Conservation (phyloP, 176 grass and related monocot genomes). For the Urochloa ruziziensis region DNA sequence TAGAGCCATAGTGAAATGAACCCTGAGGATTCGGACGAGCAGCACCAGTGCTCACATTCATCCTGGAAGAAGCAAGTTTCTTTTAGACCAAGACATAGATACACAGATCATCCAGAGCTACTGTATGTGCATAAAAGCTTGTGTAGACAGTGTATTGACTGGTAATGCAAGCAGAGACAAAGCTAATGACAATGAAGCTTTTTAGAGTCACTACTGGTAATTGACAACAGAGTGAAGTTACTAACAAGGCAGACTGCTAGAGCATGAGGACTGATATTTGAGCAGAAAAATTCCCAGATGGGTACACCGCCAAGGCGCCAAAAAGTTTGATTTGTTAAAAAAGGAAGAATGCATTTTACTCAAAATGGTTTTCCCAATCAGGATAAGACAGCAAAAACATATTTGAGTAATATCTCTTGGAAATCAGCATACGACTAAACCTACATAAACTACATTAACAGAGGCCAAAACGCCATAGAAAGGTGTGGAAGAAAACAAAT, state of each 20-base stretch:
- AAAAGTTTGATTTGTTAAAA: not conserved
- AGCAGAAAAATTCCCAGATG: not conserved
- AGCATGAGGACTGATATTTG: not conserved
- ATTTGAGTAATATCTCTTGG: not conserved
- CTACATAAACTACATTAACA: not conserved
- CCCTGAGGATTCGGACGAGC: constrained; percentile 97
- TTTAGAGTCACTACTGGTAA: not conserved
- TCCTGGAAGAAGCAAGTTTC: constrained; percentile 37
- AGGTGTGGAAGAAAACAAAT: not conserved
- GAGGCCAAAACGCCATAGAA: not conserved
- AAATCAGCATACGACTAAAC: not conserved
- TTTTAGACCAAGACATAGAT: not conserved
- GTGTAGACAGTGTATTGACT: not conserved
- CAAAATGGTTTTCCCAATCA: not conserved
- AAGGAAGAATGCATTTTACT: not conserved
- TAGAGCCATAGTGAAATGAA: constrained; percentile 85
- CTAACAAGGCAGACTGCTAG: not conserved
- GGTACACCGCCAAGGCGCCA: not conserved
- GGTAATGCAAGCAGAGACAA: not conserved
- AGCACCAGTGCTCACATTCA: constrained; percentile 80
- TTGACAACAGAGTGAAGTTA: not conserved
- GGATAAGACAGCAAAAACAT: not conserved
- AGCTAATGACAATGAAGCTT: not conserved
- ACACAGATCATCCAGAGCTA: not conserved
- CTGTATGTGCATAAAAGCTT: not conserved